Conservation (phyloP, 2,329 filamentous ascomycete species). For the Fusarium robinianum region DNA sequence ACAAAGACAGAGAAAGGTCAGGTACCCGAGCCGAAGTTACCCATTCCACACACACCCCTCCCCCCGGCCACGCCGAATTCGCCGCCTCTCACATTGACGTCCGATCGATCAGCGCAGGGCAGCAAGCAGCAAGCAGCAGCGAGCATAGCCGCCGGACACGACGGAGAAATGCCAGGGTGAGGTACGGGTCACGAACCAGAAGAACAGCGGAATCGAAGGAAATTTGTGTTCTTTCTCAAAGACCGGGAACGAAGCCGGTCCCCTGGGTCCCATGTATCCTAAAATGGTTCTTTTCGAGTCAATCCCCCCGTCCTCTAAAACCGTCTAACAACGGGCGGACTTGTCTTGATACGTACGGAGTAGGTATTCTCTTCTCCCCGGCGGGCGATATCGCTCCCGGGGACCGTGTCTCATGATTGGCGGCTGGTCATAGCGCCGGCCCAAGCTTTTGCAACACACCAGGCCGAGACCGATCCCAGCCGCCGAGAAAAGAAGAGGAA, state of each 20-base stretch:
- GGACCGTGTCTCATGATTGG: constrained; percentile 27
- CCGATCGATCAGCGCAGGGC: constrained; percentile 11
- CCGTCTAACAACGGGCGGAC: no score
- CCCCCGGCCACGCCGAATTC: constrained; percentile 10
- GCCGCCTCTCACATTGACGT: constrained; percentile 23
- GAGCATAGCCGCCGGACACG: constrained; percentile 12
- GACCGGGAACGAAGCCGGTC: constrained; percentile 28
- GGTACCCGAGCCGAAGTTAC: no score
- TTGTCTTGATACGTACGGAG: no score
- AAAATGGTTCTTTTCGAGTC: constrained; percentile 24
- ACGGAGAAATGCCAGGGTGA: constrained; percentile 1
- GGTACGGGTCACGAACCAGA: neutral
- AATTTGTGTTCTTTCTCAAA: constrained; percentile 12
- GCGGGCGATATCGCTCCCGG: constrained; percentile 26
- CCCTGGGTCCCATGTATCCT: constrained; percentile 9
- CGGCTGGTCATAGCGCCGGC: constrained; percentile 25
- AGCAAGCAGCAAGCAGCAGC: constrained; percentile 4
- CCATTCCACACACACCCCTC: no score
- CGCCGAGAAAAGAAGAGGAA: constrained; percentile 12
- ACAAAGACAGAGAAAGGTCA: no score
- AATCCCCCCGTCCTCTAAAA: no score
- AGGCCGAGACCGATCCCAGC: constrained; percentile 29
- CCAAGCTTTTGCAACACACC: constrained; percentile 28
- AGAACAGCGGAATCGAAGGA: constrained; percentile 16
- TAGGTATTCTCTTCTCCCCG: constrained; percentile 1